These are phyloP conservation scores for Closterium sp. DNA, from an alignment of 139 green algal genomes.

Conservation along the genomic window DNA sequence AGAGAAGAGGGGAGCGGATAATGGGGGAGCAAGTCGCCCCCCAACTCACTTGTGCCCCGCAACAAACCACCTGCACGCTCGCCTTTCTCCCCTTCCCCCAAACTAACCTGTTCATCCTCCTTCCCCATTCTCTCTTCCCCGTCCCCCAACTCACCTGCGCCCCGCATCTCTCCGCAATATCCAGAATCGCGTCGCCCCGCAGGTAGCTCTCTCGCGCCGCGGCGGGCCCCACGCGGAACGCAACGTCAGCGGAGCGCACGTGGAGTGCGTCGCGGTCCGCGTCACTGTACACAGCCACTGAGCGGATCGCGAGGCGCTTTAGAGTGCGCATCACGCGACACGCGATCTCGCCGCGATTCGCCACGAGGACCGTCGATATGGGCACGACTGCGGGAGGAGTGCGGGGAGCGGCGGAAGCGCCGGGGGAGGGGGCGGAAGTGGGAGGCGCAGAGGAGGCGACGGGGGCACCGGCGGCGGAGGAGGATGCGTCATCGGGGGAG, in stretches of 20 bases:
- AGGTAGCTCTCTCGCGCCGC: slow-evolving; percentile 76
- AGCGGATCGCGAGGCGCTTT: slow-evolving; percentile 72
- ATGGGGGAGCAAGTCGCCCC: too few relatives aligned
- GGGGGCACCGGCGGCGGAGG: background rate
- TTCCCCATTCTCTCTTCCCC: background rate
- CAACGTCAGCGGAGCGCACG: slow-evolving; percentile 59
- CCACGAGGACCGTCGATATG: slow-evolving; percentile 67
- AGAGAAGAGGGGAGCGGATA: background rate
- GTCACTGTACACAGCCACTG: slow-evolving; percentile 79
- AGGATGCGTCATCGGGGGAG: background rate
- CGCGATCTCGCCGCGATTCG: slow-evolving; percentile 89
- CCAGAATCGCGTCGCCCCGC: slow-evolving; percentile 62
- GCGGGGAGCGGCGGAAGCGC: background rate
- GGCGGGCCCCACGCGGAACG: slow-evolving; percentile 67
- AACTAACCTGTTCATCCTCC: background rate
- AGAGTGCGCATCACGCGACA: slow-evolving; percentile 77
- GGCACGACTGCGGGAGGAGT: background rate
- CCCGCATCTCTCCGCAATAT: slow-evolving; percentile 59
- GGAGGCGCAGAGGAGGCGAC: background rate
- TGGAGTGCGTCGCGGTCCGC: slow-evolving; percentile 66
- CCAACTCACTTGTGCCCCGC: too few relatives aligned
- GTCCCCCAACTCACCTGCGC: slow-evolving; percentile 35
- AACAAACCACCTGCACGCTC: too few relatives aligned
- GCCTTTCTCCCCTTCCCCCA: too few relatives aligned
- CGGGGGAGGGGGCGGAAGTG: background rate